Base-by-base conservation (phyloP, 495 filamentous ascomycete genomes). In the Trichodelitschia bisporula region DNA sequence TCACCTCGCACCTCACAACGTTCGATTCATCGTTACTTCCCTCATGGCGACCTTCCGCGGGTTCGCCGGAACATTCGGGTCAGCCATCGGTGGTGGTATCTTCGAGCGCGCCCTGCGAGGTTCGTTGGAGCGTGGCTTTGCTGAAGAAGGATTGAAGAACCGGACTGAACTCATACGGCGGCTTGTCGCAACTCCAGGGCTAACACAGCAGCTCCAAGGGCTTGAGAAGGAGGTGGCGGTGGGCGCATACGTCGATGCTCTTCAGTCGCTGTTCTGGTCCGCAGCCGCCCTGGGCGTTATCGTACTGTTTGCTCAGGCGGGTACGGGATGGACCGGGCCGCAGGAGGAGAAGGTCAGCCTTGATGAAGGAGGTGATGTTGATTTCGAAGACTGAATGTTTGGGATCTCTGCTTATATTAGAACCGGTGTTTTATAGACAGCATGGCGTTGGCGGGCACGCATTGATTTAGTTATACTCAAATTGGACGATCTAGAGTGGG, bases 1-100 rank as follows among this genome's bases (percentile, higher is more conserved):
- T 10, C 66, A 80, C 38, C 48, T 78, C n/a, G 69, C 68, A 1
- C 48, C 44, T 0, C 56, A 59, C 0, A 49, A 59, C 3, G 58
- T 62, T 9, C 72, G 82, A 41, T 77, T 70, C 38, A 66, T 83
- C 36, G 67, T 69, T 13, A 75, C 64, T 1, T 62, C 71, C 2
- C 46, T 84, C 16, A 37, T 82, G 0, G 61, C 70, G 4, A 82
- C 72, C 3, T 77, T 77, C 40, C 55, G 76, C 0, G 72, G 72
- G 5, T 73, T 79, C 35, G 72, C 74, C 1, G 75, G 71, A 2
- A 67, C 60, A 33, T 82, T 80, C 37, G 76, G 77, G 1, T 70
- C 69, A 10, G 68, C 74, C 0, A 71, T 78, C 13, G 77, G 76
- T 4, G 76, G 77, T 1, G 76, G 77, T 0, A 55, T 77, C 18